These are phyloP conservation scores for Gymnopus androsaceus DNA, from an alignment of 1,284 basidiomycete species.

Conservation along the genomic window DNA sequence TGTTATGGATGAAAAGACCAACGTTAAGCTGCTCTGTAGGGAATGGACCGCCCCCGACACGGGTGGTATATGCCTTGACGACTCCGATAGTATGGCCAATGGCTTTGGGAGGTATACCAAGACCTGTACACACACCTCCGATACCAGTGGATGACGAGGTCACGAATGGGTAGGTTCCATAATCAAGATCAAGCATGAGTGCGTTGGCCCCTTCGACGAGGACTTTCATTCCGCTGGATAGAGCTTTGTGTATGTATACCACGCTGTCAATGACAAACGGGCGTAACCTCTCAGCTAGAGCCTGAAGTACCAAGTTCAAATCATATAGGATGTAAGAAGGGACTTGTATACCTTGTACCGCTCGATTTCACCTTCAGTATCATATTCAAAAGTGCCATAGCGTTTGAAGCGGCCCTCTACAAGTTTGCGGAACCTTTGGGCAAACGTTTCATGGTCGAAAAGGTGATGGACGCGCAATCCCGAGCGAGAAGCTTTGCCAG, in stretches of 20 bases:
- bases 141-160: slow-evolving; percentile 93
- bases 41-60: slow-evolving; percentile 97
- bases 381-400: slow-evolving; percentile 97
- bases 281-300: slow-evolving; percentile 81
- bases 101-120: slow-evolving; percentile 89
- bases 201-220: slow-evolving; percentile 98
- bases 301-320: slow-evolving; percentile 39
- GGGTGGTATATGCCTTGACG: slow-evolving; percentile 96
- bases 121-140: slow-evolving; percentile 94
- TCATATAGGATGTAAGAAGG: not conserved
- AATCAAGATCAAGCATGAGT: slow-evolving; percentile 97
- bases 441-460: slow-evolving; percentile 87
- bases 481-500: slow-evolving; percentile 94
- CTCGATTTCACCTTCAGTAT: slow-evolving; percentile 94
- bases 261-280: slow-evolving; percentile 92
- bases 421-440: slow-evolving; percentile 90
- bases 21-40: slow-evolving; percentile 94
- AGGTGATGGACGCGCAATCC: slow-evolving; percentile 96
- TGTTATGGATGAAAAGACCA: slow-evolving; percentile 29
- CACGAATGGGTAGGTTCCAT: slow-evolving; percentile 97
- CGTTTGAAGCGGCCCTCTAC: slow-evolving; percentile 98
- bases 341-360: slow-evolving; percentile 75
- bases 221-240: slow-evolving; percentile 76
- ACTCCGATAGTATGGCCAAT: slow-evolving; percentile 91
- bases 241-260: slow-evolving; percentile 81